phyloP scores from a whole-genome alignment of 2,329 filamentous ascomycete genomes.

The Cladophialophora bantiana region DNA sequence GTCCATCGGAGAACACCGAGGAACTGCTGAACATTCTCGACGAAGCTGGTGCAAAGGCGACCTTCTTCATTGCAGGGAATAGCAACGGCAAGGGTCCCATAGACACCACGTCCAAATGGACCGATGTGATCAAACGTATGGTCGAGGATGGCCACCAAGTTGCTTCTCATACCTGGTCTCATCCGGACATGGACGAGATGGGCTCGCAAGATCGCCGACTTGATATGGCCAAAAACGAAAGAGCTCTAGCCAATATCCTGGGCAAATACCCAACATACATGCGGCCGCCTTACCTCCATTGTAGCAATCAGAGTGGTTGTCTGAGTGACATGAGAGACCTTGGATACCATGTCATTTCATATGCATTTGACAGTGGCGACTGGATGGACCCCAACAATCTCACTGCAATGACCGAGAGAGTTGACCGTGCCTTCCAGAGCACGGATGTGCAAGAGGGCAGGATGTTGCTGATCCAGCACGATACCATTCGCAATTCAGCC shows the following conservation, averaged over 20 bases:
- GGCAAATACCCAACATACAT: slow-evolving; percentile 61
- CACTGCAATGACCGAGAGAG: slow-evolving; percentile 27
- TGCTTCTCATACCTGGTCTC: slow-evolving; percentile 61
- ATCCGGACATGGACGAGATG: slow-evolving; percentile 55
- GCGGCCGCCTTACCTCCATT: slow-evolving; percentile 59
- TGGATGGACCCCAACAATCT: slow-evolving; percentile 43
- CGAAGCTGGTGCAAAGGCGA: slow-evolving; percentile 67
- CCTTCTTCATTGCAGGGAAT: slow-evolving; percentile 68
- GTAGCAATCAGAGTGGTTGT: slow-evolving; percentile 48
- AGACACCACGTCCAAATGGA: slow-evolving; percentile 50
- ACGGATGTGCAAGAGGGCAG: slow-evolving; percentile 12
- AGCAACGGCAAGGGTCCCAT: slow-evolving; percentile 56
- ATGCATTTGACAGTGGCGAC: slow-evolving; percentile 58
- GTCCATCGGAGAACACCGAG: slow-evolving; percentile 67
- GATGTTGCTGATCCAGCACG: slow-evolving; percentile 36
- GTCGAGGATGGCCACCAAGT: slow-evolving; percentile 57
- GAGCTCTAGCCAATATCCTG: slow-evolving; percentile 56
- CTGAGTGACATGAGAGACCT: slow-evolving; percentile 53
- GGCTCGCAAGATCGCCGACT: slow-evolving; percentile 46
- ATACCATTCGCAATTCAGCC: slow-evolving; percentile 30
- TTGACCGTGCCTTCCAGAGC: slow-evolving; percentile 24
- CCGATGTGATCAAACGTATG: slow-evolving; percentile 51
- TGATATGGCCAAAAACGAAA: slow-evolving; percentile 58
- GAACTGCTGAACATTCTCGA: slow-evolving; percentile 68
- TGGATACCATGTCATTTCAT: slow-evolving; percentile 59